Evolutionary conservation across 495 filamentous ascomycete species (phyloP).

Genomic region (Astrocystis sublimbata): DNA sequence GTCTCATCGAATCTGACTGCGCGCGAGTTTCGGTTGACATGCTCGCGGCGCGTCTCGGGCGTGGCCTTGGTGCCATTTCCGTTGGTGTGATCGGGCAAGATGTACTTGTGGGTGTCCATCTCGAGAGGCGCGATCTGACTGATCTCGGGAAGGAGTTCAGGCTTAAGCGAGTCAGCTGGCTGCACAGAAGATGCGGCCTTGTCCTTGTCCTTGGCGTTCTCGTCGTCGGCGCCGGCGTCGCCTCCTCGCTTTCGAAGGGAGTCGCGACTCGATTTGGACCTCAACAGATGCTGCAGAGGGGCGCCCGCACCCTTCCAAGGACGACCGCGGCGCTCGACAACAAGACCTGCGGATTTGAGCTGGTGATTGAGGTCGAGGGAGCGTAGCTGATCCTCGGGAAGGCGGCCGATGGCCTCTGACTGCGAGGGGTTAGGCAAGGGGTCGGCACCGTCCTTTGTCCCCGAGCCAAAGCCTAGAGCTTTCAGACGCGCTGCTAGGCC

Average conservation of each 20-base stretch:
- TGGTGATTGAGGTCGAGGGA: constrained; percentile 65
- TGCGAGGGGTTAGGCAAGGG: constrained; percentile 27
- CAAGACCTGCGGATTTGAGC: constrained; percentile 51
- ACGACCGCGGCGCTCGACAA: constrained; percentile 60
- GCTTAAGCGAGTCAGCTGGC: constrained; percentile 30
- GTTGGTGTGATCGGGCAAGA: constrained; percentile 61
- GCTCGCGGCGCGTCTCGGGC: constrained; percentile 51
- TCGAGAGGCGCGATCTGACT: constrained; percentile 42
- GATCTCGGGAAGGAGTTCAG: constrained; percentile 49
- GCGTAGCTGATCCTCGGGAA: constrained; percentile 71
- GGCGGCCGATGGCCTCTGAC: constrained; percentile 62
- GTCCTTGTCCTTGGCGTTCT: no score
- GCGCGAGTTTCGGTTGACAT: constrained; percentile 47
- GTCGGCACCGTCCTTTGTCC: constrained; percentile 43
- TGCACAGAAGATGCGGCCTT: constrained; percentile 21
- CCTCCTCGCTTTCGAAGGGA: constrained; percentile 28
- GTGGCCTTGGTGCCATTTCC: constrained; percentile 62
- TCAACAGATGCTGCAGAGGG: constrained; percentile 44
- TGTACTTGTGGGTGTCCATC: constrained; percentile 66
- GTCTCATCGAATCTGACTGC: constrained; percentile 39
- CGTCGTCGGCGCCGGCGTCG: no score
- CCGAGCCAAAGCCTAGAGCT: constrained; percentile 61
- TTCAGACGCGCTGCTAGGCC: constrained; percentile 77
- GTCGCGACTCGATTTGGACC: constrained; percentile 35
- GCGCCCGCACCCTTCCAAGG: constrained; percentile 59